Conservation (phyloP, 352 stramenopile genomes). For the Globisporangium perplexum region DNA sequence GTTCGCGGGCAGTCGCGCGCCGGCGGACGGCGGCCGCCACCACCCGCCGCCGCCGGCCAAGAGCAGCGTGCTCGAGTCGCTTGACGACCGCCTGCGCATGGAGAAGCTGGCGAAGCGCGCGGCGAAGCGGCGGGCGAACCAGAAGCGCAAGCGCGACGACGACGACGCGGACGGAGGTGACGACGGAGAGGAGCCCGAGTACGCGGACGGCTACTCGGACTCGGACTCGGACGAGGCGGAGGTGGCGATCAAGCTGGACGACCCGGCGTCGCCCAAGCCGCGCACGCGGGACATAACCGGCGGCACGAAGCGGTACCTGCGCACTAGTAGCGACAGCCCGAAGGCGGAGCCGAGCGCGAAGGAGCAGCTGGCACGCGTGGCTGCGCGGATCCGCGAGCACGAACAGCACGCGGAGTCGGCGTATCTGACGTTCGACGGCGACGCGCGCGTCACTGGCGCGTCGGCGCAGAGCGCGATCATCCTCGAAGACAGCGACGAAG, state of each 20-base stretch:
- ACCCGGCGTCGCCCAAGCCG: conserved; percentile 4
- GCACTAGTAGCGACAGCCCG: not conserved
- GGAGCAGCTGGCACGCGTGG: conserved; percentile 19
- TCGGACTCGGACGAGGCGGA: conserved; percentile 34
- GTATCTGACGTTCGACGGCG: not conserved
- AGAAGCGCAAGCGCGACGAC: conserved; percentile 22
- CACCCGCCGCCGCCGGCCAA: conserved; percentile 5
- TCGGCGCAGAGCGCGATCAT: conserved; percentile 45
- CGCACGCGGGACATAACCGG: conserved; percentile 17
- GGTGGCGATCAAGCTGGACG: conserved; percentile 21
- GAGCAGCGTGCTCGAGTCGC: conserved; percentile 23
- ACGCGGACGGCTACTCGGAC: conserved; percentile 24
- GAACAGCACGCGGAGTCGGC: conserved; percentile 12
- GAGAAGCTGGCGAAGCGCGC: conserved; percentile 13
- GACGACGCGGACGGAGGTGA: conserved; percentile 13
- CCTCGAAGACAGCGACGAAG: conserved; percentile 44
- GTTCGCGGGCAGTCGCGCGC: not conserved
- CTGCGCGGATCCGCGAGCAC: conserved; percentile 23
- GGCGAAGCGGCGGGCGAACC: conserved; percentile 4
- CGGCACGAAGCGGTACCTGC: conserved; percentile 9
- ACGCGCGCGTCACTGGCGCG: conserved; percentile 10
- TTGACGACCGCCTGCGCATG: conserved; percentile 36
- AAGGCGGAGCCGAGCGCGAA: conserved; percentile 12
- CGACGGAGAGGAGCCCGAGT: conserved; percentile 25
- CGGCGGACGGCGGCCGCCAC: not conserved